Base-by-base conservation (phyloP, 345 rosid species). In the Euphorbia pulcherrima region DNA sequence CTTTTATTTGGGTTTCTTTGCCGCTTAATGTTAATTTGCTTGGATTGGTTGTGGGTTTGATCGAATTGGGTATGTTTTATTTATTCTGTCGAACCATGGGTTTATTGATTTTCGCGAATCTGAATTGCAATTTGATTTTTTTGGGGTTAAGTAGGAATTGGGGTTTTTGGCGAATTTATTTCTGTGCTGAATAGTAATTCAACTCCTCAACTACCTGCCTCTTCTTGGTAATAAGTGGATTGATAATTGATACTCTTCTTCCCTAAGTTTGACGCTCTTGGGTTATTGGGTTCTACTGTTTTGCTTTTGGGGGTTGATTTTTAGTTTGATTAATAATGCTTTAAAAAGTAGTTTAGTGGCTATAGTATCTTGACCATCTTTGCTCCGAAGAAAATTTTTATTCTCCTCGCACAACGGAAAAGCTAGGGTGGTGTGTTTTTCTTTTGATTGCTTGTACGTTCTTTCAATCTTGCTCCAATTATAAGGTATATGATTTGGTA, bases 121-220 rank as follows among this genome's bases (percentile, higher is more conserved):
- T 44, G 67, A 44, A 64, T 47, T 17, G 67, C n/a, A 33, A 46
- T 47, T 64, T 46, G 35, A 62, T 47, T 28, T 47, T 47, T 26
- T 44, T 4, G 20, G 17, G 66, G 66, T 44, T 13, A 62, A 62
- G 2, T 62, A 23, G 44, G 20, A n/a, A 59, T 59, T 47, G 29
- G 60, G 26, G n/a, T n/a, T 68, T 29, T 44, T 57, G 6, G 54
- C 10, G 37, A 11, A 16, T 54, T 55, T 44, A 10, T 37, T 54
- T 33, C 24, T 26, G 6, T 40, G 28, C 27, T 58, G 30, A 46
- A n/a, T 58, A 46, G 17, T 44, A 21, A 47, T 47, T 46, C 44
- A 46, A 27, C 44, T 57, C 28, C 28, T 18, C 48, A 9, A 35
- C 18, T 18, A 27, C 55, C 27, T 16, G 10, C 12, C 20, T 64